phyloP scores from a whole-genome alignment of 2,329 filamentous ascomycete species.

The Ceratocystis eucalypticola region DNA sequence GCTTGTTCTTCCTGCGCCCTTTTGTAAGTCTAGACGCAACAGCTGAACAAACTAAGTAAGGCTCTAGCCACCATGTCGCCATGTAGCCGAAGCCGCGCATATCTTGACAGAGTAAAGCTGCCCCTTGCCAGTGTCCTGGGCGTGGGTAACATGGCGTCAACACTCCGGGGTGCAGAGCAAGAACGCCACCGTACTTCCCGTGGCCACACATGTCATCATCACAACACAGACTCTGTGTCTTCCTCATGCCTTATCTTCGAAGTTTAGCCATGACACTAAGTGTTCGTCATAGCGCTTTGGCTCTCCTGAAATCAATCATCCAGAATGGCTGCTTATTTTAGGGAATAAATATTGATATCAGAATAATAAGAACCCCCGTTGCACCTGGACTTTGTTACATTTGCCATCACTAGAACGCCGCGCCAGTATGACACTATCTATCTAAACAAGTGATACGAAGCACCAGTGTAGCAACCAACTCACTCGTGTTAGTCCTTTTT shows the following conservation, averaged over 20 bases:
- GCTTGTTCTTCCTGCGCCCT: slow-evolving; percentile 2
- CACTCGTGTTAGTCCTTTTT: neutral
- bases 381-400: no score
- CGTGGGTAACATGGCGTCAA: no score
- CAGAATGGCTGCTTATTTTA: neutral
- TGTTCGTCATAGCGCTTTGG: neutral
- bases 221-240: no score
- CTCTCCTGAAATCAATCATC: neutral
- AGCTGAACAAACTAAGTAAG: neutral
- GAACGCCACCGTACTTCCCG: no score
- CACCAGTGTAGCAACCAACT: neutral
- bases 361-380: no score
- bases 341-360: neutral
- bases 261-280: neutral
- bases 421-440: neutral
- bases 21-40: neutral
- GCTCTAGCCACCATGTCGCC: no score
- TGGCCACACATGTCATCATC: no score
- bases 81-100: neutral
- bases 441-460: neutral
- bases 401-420: no score
- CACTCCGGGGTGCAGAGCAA: no score
- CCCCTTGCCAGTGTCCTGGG: no score
- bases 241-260: no score
- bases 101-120: no score